phyloP scores from a whole-genome alignment of 306 rosid genomes.

The Vachellia collinsii region DNA sequence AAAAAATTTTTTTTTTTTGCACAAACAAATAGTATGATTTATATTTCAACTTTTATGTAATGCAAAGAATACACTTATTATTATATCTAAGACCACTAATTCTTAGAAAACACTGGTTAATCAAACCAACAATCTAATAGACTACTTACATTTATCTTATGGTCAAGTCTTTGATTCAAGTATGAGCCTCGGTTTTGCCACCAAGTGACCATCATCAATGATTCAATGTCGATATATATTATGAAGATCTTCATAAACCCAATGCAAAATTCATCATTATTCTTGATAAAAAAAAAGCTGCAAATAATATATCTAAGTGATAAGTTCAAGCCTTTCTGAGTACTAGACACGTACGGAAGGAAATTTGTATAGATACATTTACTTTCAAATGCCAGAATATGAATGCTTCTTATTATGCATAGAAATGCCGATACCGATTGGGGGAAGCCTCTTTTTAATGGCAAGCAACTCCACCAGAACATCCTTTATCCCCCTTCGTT shows the following conservation, averaged over 20 bases:
- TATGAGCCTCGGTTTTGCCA: too few relatives aligned
- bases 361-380: not conserved
- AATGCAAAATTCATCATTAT: not conserved
- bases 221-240: too few relatives aligned
- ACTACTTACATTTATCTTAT: too few relatives aligned
- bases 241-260: not conserved
- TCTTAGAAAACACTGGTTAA: too few relatives aligned
- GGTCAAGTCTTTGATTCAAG: too few relatives aligned
- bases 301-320: not conserved
- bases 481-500: conserved; percentile 27
- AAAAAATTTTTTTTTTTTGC: too few relatives aligned
- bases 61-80: too few relatives aligned
- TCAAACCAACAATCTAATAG: not conserved
- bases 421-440: not conserved
- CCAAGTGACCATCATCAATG: not conserved
- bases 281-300: not conserved
- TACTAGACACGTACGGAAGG: not conserved
- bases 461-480: conserved; percentile 32
- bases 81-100: too few relatives aligned
- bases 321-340: not conserved
- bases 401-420: not conserved
- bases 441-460: not conserved
- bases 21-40: too few relatives aligned
- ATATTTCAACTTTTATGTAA: too few relatives aligned
- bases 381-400: not conserved